Percentiles rank a stretch among this genome's conserved stretches.
phyloP scores from a whole-genome alignment of 352 stramenopile genomes.

The Phytopythium boreale region DNA sequence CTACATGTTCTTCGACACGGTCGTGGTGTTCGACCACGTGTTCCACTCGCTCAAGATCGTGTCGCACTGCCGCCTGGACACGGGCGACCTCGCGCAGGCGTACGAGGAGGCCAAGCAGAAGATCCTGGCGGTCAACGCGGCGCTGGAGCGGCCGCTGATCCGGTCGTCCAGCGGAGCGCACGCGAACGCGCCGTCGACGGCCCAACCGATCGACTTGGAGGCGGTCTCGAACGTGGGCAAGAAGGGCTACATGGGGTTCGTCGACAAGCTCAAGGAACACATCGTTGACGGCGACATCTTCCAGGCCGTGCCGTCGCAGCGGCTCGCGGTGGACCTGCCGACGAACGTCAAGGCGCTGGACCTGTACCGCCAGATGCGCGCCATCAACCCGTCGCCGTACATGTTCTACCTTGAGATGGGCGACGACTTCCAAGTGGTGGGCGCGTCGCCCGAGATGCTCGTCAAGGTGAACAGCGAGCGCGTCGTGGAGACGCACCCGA shows the following conservation, averaged over 20 bases:
- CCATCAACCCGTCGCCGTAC: constrained; percentile 88
- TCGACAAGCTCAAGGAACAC: constrained; percentile 84
- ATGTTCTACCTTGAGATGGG: constrained; percentile 89
- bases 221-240: constrained; percentile 79
- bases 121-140: constrained; percentile 59
- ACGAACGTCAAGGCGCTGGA: constrained; percentile 69
- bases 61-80: constrained; percentile 76
- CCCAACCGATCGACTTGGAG: constrained; percentile 63
- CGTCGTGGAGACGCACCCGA: constrained; percentile 87
- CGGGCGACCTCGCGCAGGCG: constrained; percentile 49
- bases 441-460: constrained; percentile 87
- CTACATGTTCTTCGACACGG: constrained; percentile 90
- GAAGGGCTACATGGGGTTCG: constrained; percentile 84
- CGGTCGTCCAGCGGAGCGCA: constrained; percentile 57
- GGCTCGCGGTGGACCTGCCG: constrained; percentile 65
- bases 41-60: constrained; percentile 90
- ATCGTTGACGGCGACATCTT: constrained; percentile 91
- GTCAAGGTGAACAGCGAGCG: constrained; percentile 85
- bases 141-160: constrained; percentile 57
- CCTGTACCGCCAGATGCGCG: constrained; percentile 87
- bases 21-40: constrained; percentile 89
- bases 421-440: constrained; percentile 85
- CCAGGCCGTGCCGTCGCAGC: constrained; percentile 86
- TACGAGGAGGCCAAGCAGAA: constrained; percentile 75
- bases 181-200: constrained; percentile 30